A percentile compares a stretch with the other conserved stretches of the same genome.
Evolutionary conservation across 2,329 filamentous ascomycete species (phyloP).

Genomic region (Arthroderma uncinatum): DNA sequence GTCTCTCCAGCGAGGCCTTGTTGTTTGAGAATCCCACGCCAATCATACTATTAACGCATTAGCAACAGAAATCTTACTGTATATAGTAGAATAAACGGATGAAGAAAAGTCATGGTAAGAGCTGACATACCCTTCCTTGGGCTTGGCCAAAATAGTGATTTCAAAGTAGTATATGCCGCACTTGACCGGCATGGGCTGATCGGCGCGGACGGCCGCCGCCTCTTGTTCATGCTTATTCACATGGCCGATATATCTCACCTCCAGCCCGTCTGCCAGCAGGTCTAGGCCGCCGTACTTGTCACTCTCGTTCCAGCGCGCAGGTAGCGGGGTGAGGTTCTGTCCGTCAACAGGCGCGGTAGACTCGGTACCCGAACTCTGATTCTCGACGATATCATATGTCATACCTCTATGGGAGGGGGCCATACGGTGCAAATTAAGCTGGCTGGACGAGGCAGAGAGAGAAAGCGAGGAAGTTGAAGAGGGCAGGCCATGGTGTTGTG

Average conservation of each 20-base stretch:
- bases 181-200: conserved; percentile 76
- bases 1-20: conserved; percentile 48
- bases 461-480: conserved; percentile 31
- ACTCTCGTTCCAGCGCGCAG: conserved; percentile 67
- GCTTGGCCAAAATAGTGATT: conserved; percentile 53
- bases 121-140: conserved; percentile 51
- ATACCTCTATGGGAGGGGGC: conserved; percentile 61
- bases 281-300: conserved; percentile 68
- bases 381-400: conserved; percentile 75
- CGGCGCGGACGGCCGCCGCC: conserved; percentile 68
- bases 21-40: conserved; percentile 51
- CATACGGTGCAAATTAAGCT: conserved; percentile 47
- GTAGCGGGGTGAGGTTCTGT: conserved; percentile 57
- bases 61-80: too few species aligned
- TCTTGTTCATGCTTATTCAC: conserved; percentile 57
- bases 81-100: too few species aligned
- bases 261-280: conserved; percentile 59
- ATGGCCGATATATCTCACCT: conserved; percentile 52
- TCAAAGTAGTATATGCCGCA: conserved; percentile 96
- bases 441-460: conserved; percentile 46
- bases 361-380: conserved; percentile 30
- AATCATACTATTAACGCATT: conserved; percentile 23
- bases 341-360: conserved; percentile 44
- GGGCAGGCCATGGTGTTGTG: background rate
- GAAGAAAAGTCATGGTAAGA: too few species aligned